Evolutionary conservation across 2,329 filamentous ascomycete genomes (phyloP), one percentile per base, ranked within the genome.

Genomic region (Camillea tinctor): DNA sequence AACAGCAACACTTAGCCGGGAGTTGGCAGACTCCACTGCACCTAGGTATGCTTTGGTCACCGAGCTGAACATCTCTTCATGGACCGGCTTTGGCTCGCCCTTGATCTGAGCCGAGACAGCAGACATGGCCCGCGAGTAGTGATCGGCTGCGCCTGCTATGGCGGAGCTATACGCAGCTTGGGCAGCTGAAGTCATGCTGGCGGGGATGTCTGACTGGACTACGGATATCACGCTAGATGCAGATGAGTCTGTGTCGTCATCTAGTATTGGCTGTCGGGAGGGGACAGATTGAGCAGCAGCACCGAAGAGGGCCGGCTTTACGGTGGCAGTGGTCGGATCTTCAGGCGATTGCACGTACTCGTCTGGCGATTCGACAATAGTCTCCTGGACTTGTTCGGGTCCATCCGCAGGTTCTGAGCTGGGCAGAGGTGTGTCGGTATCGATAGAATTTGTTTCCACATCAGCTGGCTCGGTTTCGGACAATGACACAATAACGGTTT

Each of bases 61-160:
- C 0, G 89, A 90, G 8, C 88, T 83, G 13, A 91, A 77, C 72
- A 92, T 83, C 62, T 91, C 80, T 66, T 91, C 80, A 62, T 92
- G 87, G 3, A 85, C 81, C 7, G 90, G 89, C 69, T 89, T 84
- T 1, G 88, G 85, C 1, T 87, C 87, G 30, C 89, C 89, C 24
- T 84, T 86, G 48, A 92, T 82, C 68, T 91, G 84, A 3, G 80
- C 83, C 1, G 88, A 91, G 1, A 90, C 80, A 23, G 85, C 80
- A 1, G 88, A 88, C 68, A 87, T 85, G 9, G 89, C 90, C 21
- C 85, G 85, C 0, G 83, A 82, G 66, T 91, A 91, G 57, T 89
- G 87, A 49, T 85, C 80, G n/a, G 86, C 85, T 3, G 90, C 91
- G 49, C 82, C 79, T 50, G 83, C 84, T 9, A 90, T 74, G 20